Evolutionary conservation across 345 rosid genomes (phyloP).

Genomic region (Ailanthus altissimus): DNA sequence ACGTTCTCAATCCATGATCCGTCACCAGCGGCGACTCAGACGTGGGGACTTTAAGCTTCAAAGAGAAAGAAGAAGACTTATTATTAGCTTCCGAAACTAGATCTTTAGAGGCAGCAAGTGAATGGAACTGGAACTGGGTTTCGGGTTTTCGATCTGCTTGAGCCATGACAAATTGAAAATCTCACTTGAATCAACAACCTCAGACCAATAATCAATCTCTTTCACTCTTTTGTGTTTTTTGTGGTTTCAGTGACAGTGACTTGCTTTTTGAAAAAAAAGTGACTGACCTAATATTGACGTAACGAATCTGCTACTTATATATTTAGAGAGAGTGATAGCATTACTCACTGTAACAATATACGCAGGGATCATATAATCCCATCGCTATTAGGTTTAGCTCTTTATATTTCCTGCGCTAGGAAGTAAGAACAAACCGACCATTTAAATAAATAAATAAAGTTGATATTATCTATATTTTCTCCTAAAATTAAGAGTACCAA

Average conservation of each 20-base stretch:
- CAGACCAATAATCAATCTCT: not conserved
- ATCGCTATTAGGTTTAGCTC: not conserved
- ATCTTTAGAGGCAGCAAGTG: not conserved
- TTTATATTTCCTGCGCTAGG: not conserved
- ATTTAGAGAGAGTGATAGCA: no score
- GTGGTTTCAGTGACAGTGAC: not conserved
- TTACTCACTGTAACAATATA: not conserved
- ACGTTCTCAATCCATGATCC: not conserved
- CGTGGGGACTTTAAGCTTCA: not conserved
- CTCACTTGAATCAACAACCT: not conserved
- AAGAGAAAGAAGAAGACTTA: not conserved
- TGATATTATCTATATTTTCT: constrained; percentile 10
- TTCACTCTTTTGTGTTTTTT: not conserved
- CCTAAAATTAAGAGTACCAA: constrained; percentile 14
- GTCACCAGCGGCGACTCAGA: not conserved
- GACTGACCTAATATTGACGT: not conserved
- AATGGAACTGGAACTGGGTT: not conserved
- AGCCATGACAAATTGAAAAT: not conserved
- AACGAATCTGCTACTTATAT: not conserved
- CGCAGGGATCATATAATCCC: not conserved
- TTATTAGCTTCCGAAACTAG: not conserved
- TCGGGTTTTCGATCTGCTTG: not conserved
- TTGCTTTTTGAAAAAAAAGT: not conserved
- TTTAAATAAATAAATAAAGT: not conserved
- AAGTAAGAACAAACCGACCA: constrained; percentile 1